These are phyloP conservation scores for Phytophthora colocasiae DNA, from an alignment of 352 stramenopile genomes.

Conservation along the genomic window DNA sequence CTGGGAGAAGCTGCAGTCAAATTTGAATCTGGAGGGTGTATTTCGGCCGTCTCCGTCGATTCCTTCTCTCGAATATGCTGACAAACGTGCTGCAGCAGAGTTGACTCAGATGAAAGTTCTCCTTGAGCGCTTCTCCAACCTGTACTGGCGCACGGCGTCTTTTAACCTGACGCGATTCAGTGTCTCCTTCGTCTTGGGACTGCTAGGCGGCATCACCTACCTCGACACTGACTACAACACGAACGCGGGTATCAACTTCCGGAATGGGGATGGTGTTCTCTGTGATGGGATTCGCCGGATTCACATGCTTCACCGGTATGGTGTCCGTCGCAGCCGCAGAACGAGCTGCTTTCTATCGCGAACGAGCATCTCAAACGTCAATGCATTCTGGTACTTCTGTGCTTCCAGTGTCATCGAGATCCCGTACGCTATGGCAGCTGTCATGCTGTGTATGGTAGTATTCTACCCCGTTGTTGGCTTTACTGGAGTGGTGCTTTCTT, in stretches of 20 bases:
- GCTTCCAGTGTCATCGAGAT: slow-evolving; percentile 17
- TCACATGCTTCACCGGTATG: slow-evolving; percentile 12
- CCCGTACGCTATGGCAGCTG: slow-evolving; percentile 4
- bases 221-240: slow-evolving; percentile 4
- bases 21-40: slow-evolving; percentile 12
- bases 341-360: slow-evolving; percentile 19
- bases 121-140: slow-evolving; percentile 12
- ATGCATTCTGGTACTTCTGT: slow-evolving; percentile 28
- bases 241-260: slow-evolving; percentile 20
- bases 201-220: slow-evolving; percentile 8
- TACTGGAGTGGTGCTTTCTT: slow-evolving; percentile 28
- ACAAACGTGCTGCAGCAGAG: slow-evolving; percentile 21
- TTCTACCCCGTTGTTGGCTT: slow-evolving; percentile 29
- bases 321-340: slow-evolving; percentile 8
- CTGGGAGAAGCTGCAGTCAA: slow-evolving; percentile 2
- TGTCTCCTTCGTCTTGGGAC: background rate
- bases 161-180: slow-evolving; percentile 26
- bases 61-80: slow-evolving; percentile 9
- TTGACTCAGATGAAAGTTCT: slow-evolving; percentile 29
- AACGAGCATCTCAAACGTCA: slow-evolving; percentile 22
- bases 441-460: slow-evolving; percentile 11
- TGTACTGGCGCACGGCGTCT: slow-evolving; percentile 24
- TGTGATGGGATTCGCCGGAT: slow-evolving; percentile 8
- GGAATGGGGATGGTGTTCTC: slow-evolving; percentile 23
- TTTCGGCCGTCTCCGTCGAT: background rate